Percentiles rank a stretch among this genome's conserved stretches.
These are phyloP conservation scores for Ceratobasidium sp. DNA, from an alignment of 1,284 basidiomycete species.

Conservation along the genomic window DNA sequence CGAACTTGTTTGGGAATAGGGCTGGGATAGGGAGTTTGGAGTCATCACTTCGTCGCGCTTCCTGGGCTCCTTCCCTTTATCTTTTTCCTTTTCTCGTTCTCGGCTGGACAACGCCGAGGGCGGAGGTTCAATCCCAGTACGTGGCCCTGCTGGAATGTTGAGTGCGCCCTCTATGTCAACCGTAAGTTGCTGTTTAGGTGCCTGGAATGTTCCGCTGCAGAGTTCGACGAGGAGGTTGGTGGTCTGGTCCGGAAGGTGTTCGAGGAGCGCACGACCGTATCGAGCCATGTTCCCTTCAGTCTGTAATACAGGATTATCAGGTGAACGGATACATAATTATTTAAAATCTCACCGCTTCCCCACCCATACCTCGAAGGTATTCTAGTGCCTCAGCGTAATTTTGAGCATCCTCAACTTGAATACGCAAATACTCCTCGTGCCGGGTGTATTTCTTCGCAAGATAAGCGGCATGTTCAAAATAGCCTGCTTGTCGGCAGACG, in stretches of 20 bases:
- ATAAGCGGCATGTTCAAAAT: conserved; percentile 94
- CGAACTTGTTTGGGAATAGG: conserved; percentile 22
- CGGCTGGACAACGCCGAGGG: neutral
- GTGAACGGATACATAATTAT: neutral
- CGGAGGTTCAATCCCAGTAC: conserved; percentile 30
- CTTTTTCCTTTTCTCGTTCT: conserved; percentile 39
- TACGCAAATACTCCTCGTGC: conserved; percentile 93
- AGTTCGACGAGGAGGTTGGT: conserved; percentile 92
- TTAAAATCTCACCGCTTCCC: conserved; percentile 72
- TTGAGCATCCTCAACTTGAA: conserved; percentile 90
- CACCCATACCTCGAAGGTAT: conserved; percentile 82
- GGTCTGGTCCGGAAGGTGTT: conserved; percentile 84
- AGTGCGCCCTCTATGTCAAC: conserved; percentile 62
- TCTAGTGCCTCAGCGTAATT: conserved; percentile 84
- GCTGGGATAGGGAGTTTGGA: conserved; percentile 15
- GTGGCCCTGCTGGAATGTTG: conserved; percentile 53
- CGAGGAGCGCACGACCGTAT: conserved; percentile 86
- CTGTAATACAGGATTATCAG: conserved; percentile 56
- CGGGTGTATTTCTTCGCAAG: conserved; percentile 90
- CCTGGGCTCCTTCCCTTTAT: conserved; percentile 3
- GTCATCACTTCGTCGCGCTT: conserved; percentile 23
- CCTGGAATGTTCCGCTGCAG: conserved; percentile 73
- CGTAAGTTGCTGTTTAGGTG: conserved; percentile 58
- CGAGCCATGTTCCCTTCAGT: conserved; percentile 84
- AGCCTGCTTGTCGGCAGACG: conserved; percentile 95